Evolutionary conservation across 1,284 basidiomycete species (phyloP), one percentile per base, ranked within the genome.

Genomic region (Sanghuangporus sanghuang): DNA sequence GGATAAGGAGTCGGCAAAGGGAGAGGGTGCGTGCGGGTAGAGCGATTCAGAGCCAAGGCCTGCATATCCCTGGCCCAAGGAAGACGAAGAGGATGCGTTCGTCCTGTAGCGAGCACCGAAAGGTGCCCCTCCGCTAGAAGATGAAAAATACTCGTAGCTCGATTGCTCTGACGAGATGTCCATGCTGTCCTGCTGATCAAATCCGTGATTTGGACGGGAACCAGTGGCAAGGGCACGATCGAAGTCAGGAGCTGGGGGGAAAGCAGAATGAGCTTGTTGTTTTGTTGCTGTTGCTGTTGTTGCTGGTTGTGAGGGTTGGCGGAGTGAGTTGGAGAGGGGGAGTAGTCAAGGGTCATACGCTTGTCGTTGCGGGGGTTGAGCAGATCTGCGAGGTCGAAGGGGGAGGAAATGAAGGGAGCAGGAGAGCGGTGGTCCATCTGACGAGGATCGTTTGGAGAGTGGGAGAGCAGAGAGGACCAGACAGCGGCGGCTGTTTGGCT

Each of bases 71-170:
- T 81, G 84, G 14, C 76, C 78, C 27, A 86, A 76, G 35, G 85
- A 85, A 6, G 86, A 85, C 21, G 85, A 84, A 0, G 87, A 86
- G 55, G 86, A 85, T 53, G 83, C 84, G 76, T 85, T 86, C 56
- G 83, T 78, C 65, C 86, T 83, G 75, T 88, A 88, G 69, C 86
- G 78, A 65, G 82, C 79, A 61, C 77, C 76, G 72, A 85, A 85
- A 8, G 81, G 77, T 70, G 68, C 72, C 36, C 69, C 67, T 46
- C 71, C 70, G 59, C 74, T 70, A 42, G 78, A 75, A 69, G 77
- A 78, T 64, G 80, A 77, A 73, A 89, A 88, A 62, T 89, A 74
- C 72, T 86, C 82, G 74, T 87, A 88, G 69, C 74, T 74, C n/a
- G 79, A 72, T 60, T 81, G 80, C 67, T 85, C 83, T 56, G 78